These are phyloP conservation scores for Triglochin maritima DNA, from an alignment of 106 monocot species.

Conservation along the genomic window DNA sequence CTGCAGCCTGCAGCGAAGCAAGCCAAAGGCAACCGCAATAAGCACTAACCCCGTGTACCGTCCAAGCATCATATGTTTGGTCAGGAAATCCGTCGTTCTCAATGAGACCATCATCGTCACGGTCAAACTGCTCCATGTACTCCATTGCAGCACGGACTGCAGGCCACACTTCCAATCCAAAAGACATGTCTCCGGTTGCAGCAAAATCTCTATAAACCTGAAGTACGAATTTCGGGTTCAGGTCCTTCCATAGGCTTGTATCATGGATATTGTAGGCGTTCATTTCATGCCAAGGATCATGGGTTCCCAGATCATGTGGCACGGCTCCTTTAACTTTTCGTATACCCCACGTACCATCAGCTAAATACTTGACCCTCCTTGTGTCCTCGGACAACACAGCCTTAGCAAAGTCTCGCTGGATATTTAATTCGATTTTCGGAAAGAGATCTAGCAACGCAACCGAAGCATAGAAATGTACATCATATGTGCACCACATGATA, in stretches of 20 bases:
- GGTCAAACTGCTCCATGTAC: conserved; percentile 96
- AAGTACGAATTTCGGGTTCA: conserved; percentile 96
- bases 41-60: conserved; percentile 87
- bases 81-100: conserved; percentile 99
- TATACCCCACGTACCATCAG: conserved; percentile 74
- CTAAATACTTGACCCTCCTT: conserved; percentile 77
- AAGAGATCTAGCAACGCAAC: conserved; percentile 93
- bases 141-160: conserved; percentile 87
- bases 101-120: conserved; percentile 90
- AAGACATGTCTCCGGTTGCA: conserved; percentile 82
- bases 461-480: conserved; percentile 98
- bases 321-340: conserved; percentile 91
- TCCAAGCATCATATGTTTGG: conserved; percentile 99
- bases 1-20: conserved; percentile 79
- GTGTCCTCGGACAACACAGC: conserved; percentile 75
- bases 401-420: conserved; percentile 85
- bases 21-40: conserved; percentile 96
- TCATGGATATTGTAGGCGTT: conserved; percentile 98
- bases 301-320: conserved; percentile 94
- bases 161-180: conserved; percentile 84
- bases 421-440: conserved; percentile 82
- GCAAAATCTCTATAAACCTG: conserved; percentile 97
- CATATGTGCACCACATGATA: conserved; percentile 99
- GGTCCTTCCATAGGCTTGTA: conserved; percentile 98
- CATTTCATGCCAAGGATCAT: conserved; percentile 99